These are phyloP conservation scores for Skeletonema costatum DNA, from an alignment of 108 stramenopile species.

Conservation along the genomic window DNA sequence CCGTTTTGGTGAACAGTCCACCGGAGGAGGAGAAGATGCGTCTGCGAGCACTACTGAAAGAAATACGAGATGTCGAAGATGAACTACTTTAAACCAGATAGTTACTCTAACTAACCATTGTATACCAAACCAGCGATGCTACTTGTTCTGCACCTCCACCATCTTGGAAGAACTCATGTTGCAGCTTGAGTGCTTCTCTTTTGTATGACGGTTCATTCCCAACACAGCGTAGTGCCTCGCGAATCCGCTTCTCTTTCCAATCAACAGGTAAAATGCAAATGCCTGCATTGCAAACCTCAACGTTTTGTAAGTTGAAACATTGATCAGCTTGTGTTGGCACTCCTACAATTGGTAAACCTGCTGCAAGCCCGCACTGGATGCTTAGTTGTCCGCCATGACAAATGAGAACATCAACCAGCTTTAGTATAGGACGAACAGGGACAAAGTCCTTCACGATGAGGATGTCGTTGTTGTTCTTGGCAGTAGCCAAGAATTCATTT, in stretches of 20 bases:
- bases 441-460: constrained; percentile 19
- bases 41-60: constrained; percentile 52
- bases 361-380: constrained; percentile 23
- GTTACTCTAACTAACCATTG: neutral
- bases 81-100: constrained; percentile 27
- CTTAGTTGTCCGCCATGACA: constrained; percentile 33
- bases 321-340: constrained; percentile 11
- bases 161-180: neutral
- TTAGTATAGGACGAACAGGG: constrained; percentile 5
- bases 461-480: constrained; percentile 1
- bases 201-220: neutral
- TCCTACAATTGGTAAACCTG: constrained; percentile 27
- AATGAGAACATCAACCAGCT: constrained; percentile 18
- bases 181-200: neutral
- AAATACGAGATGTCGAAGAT: constrained; percentile 66
- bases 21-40: constrained; percentile 62
- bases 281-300: constrained; percentile 9
- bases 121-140: neutral
- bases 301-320: constrained; percentile 19
- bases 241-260: constrained; percentile 25
- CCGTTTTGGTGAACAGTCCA: constrained; percentile 73
- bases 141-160: neutral
- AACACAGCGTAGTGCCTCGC: constrained; percentile 17
- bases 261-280: constrained; percentile 14
- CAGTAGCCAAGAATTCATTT: neutral